Base-by-base conservation (phyloP, 2,329 filamentous ascomycete species). In the Nigrospora sphaerica region DNA sequence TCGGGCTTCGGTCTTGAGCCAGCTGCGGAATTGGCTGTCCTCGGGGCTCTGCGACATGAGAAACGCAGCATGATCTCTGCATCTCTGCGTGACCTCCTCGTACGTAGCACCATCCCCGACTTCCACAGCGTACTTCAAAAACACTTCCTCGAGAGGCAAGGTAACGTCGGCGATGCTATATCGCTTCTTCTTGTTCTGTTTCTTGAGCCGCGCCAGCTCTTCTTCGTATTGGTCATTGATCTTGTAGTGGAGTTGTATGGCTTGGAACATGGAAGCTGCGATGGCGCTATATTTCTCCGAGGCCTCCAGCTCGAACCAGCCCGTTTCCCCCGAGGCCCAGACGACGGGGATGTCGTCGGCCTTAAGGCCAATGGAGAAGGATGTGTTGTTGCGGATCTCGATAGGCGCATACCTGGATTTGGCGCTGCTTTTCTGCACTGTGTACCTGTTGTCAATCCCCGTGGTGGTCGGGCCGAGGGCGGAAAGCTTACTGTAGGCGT, bases 261-360 rank as follows among this genome's bases (percentile, higher is more conserved):
- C 83, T 58, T 85, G 74, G 44, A 75, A 71, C 72, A 86, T 85
- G 41, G 73, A 69, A 31, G 74, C 64, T 61, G 77, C 83, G 28
- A 79, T 78, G 6, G 64, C 55, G 43, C 67, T 64, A 60, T 87
- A 90, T 3, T 65, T 61, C 11, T 68, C 57, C n/a, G 76, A 68
- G 1, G 86, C 83, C 32, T 69, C 69, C 37, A 89, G 73, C 57
- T 83, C 77, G 58, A 80, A 88, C 83, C 84, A 88, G 39, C 83
- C 85, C 12, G 81, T 75, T 45, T 70, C 62, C 34, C 81, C 81
- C 31, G 73, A 70, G 1, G 83, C 80, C 85, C 85, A 89, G 31
- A 86, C 68, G n/a, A 77, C 70, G 4, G 78, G 71, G 16, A 71
- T 68, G 0, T 72, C 73, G 43, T 77, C 73, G 13, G 68, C 59